phyloP scores from a whole-genome alignment of 2,329 filamentous ascomycete species.

The Ceratocystis variospora region DNA sequence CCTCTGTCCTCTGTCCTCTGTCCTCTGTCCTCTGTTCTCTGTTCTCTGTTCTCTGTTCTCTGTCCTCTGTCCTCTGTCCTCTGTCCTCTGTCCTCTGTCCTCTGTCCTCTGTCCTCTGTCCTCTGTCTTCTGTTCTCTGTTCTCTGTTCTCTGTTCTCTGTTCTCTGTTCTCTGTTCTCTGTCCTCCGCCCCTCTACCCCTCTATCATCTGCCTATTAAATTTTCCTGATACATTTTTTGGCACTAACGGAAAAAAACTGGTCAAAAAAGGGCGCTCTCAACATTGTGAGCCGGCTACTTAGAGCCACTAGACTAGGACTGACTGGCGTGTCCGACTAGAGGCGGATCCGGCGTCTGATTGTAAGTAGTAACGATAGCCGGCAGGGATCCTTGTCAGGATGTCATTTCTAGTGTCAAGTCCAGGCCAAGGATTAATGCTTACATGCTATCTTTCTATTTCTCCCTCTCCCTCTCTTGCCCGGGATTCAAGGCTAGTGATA shows the following conservation, averaged over 20 bases:
- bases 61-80: too few relatives aligned
- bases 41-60: too few relatives aligned
- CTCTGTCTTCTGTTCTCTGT: too few relatives aligned
- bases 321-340: slow-evolving; percentile 1
- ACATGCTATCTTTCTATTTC: background rate
- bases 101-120: too few relatives aligned
- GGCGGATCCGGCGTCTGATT: background rate
- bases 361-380: background rate
- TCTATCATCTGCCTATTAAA: too few relatives aligned
- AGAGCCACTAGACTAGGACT: background rate
- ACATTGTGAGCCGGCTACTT: background rate
- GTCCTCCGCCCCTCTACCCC: too few relatives aligned
- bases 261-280: background rate
- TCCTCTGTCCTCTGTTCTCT: too few relatives aligned
- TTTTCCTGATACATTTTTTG: background rate
- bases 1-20: too few relatives aligned
- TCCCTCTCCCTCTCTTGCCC: background rate
- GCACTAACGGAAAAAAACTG: background rate
- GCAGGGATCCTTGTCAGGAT: background rate
- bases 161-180: too few relatives aligned
- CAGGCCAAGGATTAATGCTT: background rate
- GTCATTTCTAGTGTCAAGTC: background rate
- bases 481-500: background rate
- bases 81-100: too few relatives aligned
- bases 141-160: too few relatives aligned